Percentiles rank a stretch among this genome's conserved stretches.
phyloP scores from a whole-genome alignment of 352 stramenopile genomes.

The Globisporangium okanoganense region DNA sequence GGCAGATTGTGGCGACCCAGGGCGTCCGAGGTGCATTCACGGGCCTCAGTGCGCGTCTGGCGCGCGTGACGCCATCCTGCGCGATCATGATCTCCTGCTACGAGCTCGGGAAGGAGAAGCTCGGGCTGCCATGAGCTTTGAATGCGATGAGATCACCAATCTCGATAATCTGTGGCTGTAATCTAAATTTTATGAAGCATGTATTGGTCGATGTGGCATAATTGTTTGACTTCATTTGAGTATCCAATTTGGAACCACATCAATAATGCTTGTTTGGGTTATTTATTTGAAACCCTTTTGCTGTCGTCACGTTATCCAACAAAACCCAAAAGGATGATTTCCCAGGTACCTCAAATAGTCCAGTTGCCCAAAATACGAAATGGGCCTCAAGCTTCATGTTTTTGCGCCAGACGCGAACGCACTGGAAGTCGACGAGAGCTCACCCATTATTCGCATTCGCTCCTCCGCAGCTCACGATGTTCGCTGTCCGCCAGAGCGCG shows the following conservation, averaged over 20 bases:
- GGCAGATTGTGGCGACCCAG: slow-evolving; percentile 44
- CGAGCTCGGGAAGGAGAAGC: slow-evolving; percentile 72
- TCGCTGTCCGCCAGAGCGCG: slow-evolving; percentile 10
- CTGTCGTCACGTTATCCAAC: background rate
- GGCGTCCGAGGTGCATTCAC: slow-evolving; percentile 56
- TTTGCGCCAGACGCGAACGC: slow-evolving; percentile 4
- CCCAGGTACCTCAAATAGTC: background rate
- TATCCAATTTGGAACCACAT: background rate
- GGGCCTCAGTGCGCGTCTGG: slow-evolving; percentile 57
- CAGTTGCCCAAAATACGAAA: background rate
- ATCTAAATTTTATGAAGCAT: background rate
- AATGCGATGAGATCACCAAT: background rate
- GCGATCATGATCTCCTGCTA: slow-evolving; percentile 89
- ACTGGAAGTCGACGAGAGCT: background rate
- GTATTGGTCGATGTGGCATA: background rate
- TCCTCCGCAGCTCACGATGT: slow-evolving; percentile 8
- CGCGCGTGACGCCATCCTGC: slow-evolving; percentile 69
- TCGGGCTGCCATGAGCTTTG: slow-evolving; percentile 39
- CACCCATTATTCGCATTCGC: background rate
- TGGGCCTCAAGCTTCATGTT: slow-evolving; percentile 3
- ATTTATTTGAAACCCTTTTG: background rate
- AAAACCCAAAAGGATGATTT: background rate
- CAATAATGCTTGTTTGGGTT: background rate
- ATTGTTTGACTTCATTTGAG: background rate
- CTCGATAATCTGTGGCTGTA: background rate